Percentiles rank a stretch among this genome's conserved stretches.
phyloP scores from a whole-genome alignment of 2,329 filamentous ascomycete species.

The Orbilia quercus region DNA sequence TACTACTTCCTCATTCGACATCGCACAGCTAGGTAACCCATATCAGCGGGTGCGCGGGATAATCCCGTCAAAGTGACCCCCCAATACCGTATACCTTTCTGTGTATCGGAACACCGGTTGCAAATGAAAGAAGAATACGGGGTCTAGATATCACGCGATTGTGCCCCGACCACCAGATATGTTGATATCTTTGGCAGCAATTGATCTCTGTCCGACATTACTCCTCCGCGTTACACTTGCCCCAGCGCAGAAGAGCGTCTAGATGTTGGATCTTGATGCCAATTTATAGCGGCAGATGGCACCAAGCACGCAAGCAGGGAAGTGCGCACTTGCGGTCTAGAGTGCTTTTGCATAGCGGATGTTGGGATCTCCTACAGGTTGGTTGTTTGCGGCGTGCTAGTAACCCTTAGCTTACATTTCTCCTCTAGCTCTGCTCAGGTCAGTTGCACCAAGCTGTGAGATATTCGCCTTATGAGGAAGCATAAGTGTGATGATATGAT shows the following conservation, averaged over 20 bases:
- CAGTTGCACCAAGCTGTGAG: neutral
- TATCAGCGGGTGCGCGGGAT: constrained; percentile 39
- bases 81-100: neutral
- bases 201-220: neutral
- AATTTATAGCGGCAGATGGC: neutral
- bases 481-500: constrained; percentile 18
- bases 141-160: constrained; percentile 21
- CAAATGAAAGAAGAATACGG: constrained; percentile 11
- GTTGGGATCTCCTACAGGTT: no score
- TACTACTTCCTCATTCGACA: constrained; percentile 53
- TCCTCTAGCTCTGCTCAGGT: constrained; percentile 3
- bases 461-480: constrained; percentile 36
- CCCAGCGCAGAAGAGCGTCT: constrained; percentile 41
- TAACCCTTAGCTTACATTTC: neutral
- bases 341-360: constrained; percentile 23
- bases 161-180: constrained; percentile 4
- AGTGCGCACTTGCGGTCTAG: neutral
- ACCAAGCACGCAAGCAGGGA: neutral
- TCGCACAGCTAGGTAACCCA: constrained; percentile 56
- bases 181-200: constrained; percentile 5
- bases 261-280: constrained; percentile 9
- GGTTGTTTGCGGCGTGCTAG: constrained; percentile 29
- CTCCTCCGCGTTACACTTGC: constrained; percentile 28
- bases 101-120: neutral
- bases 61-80: neutral